Conservation (phyloP, 768 basidiomycete species). For the Paxillus involutus region DNA sequence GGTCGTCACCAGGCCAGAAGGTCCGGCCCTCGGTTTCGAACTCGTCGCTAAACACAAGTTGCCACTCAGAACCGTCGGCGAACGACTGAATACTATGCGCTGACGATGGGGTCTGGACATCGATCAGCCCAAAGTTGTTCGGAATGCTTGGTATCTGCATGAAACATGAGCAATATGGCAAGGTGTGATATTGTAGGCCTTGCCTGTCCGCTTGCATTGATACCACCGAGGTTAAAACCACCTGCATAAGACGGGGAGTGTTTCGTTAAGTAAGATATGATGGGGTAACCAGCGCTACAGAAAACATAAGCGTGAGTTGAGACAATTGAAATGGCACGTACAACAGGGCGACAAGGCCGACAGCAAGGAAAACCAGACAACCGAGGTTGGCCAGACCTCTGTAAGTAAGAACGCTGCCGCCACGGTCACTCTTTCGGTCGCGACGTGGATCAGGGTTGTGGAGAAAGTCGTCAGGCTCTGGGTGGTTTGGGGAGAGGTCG, state of each 20-base stretch:
- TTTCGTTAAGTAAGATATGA: conserved; percentile 56
- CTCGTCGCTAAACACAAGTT: conserved; percentile 87
- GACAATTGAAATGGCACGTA: conserved; percentile 30
- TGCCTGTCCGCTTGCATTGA: conserved; percentile 73
- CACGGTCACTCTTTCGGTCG: conserved; percentile 53
- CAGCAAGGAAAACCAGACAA: conserved; percentile 56
- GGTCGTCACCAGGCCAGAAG: conserved; percentile 81
- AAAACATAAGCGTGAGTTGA: neutral
- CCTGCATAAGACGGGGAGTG: conserved; percentile 47
- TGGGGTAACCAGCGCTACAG: conserved; percentile 60
- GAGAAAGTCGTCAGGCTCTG: conserved; percentile 69
- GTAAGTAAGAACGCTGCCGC: conserved; percentile 60
- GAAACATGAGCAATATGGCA: neutral
- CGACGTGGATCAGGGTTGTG: conserved; percentile 72
- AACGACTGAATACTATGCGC: conserved; percentile 56
- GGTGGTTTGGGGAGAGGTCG: conserved; percentile 53
- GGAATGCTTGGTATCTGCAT: conserved; percentile 53
- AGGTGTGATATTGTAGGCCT: conserved; percentile 9
- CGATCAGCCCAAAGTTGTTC: conserved; percentile 74
- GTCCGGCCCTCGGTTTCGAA: conserved; percentile 79
- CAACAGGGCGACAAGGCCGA: conserved; percentile 61
- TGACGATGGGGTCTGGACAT: conserved; percentile 67
- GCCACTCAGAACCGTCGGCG: conserved; percentile 49
- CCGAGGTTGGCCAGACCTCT: conserved; percentile 74
- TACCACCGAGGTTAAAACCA: conserved; percentile 75